A percentile compares a stretch with the other conserved stretches of the same genome.
Evolutionary conservation across 768 basidiomycete species (phyloP).

Genomic region (Albatrellus ellisii): DNA sequence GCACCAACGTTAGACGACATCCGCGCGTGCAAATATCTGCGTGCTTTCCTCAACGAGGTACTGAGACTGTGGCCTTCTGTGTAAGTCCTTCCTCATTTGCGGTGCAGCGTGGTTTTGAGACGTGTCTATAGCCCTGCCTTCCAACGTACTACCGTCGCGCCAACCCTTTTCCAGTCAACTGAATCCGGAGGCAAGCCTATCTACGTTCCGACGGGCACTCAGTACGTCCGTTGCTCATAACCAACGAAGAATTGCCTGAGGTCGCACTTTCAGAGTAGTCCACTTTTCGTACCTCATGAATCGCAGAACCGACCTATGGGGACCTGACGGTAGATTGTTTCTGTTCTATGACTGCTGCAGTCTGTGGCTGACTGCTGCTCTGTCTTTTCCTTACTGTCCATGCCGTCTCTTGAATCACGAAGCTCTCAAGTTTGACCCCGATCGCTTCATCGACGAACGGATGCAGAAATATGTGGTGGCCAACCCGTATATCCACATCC

Average conservation of each 20-base stretch:
- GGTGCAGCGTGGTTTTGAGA: too few species aligned
- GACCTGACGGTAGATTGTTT: constrained; percentile 31
- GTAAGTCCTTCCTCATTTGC: constrained; percentile 1
- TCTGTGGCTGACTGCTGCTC: too few species aligned
- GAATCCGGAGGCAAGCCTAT: constrained; percentile 13
- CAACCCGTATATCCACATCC: too few species aligned
- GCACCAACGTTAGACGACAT: constrained; percentile 22
- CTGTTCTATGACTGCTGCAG: too few species aligned
- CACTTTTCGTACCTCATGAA: constrained; percentile 21
- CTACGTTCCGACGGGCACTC: neutral
- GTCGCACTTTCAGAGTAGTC: neutral
- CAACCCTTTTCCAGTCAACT: constrained; percentile 5
- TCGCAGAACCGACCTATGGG: constrained; percentile 39
- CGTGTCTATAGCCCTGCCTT: too few species aligned
- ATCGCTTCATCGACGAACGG: too few species aligned
- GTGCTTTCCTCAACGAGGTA: constrained; percentile 20
- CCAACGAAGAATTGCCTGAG: too few species aligned
- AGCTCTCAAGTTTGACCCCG: too few species aligned
- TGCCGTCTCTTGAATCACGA: too few species aligned
- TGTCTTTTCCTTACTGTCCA: too few species aligned
- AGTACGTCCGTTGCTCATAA: too few species aligned
- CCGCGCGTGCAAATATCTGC: constrained; percentile 19
- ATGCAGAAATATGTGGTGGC: too few species aligned
- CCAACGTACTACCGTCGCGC: neutral
- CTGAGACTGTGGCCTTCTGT: neutral